Conservation (phyloP, 2,329 filamentous ascomycete species). For the Dactylellina cionopaga region DNA sequence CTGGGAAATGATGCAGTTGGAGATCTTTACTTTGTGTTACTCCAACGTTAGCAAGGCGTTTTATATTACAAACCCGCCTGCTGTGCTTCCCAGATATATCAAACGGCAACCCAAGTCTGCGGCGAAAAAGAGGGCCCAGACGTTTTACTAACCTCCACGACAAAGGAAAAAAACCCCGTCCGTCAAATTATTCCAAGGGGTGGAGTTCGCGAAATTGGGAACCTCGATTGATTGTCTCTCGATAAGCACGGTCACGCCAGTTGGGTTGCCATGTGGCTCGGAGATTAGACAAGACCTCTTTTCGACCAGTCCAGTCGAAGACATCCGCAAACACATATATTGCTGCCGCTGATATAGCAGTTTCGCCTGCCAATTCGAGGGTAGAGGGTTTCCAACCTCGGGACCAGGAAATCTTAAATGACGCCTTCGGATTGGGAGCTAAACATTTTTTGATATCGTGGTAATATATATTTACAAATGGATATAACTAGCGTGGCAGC, state of each 20-base stretch:
- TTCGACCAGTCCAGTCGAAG: background rate
- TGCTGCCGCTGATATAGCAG: no score
- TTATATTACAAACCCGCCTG: conserved; percentile 1
- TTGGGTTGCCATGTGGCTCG: conserved; percentile 44
- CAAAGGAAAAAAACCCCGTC: no score
- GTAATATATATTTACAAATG: conserved; percentile 19
- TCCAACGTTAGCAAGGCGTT: conserved; percentile 22
- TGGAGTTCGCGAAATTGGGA: no score
- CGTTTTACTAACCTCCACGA: no score
- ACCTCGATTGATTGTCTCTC: background rate
- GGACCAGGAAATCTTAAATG: no score
- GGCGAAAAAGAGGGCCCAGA: no score
- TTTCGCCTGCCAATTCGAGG: conserved; percentile 23
- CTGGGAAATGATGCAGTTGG: conserved; percentile 36
- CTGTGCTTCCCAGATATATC: no score
- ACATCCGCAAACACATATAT: background rate
- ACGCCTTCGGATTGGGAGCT: conserved; percentile 14
- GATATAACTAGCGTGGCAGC: no score
- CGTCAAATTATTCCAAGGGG: no score
- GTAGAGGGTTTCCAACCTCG: no score
- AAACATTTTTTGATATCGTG: conserved; percentile 13
- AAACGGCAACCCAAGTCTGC: no score
- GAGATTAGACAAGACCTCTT: conserved; percentile 31
- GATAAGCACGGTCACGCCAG: conserved; percentile 22
- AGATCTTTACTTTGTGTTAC: conserved; percentile 40